Evolutionary conservation across 108 stramenopile genomes (phyloP).

Genomic region (Schizochytrium sp.): DNA sequence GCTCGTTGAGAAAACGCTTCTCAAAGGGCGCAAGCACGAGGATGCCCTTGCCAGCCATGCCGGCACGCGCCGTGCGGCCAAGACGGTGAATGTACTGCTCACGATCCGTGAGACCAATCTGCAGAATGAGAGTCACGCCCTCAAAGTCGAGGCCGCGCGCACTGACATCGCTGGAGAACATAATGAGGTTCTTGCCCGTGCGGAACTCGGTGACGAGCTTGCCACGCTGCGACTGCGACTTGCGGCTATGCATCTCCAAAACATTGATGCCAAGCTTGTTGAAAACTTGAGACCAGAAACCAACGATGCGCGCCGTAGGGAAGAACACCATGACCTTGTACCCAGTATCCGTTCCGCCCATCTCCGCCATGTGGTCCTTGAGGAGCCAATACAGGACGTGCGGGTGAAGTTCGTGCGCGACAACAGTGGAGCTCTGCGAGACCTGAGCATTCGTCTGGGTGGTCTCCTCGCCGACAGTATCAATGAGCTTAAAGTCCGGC

Average conservation of each 20-base stretch:
- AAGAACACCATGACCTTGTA: constrained; percentile 76
- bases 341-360: not conserved
- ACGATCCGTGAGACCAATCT: constrained; percentile 65
- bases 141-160: constrained; percentile 84
- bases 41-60: constrained; percentile 43
- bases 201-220: constrained; percentile 60
- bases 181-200: constrained; percentile 36
- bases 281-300: constrained; percentile 68
- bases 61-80: constrained; percentile 85
- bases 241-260: constrained; percentile 73
- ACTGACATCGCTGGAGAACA: constrained; percentile 81
- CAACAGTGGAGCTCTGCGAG: constrained; percentile 49
- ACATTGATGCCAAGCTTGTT: constrained; percentile 37
- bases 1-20: constrained; percentile 12
- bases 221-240: constrained; percentile 65
- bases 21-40: constrained; percentile 39
- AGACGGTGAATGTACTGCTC: constrained; percentile 91
- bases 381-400: constrained; percentile 16
- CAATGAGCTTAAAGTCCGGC: not conserved
- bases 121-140: constrained; percentile 65
- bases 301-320: constrained; percentile 67
- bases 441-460: constrained; percentile 51
- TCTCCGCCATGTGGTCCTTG: not conserved
- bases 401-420: constrained; percentile 18
- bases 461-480: constrained; percentile 37